Evolutionary conservation across 1,284 basidiomycete genomes (phyloP).

Genomic region (Porogramme epimiltina): DNA sequence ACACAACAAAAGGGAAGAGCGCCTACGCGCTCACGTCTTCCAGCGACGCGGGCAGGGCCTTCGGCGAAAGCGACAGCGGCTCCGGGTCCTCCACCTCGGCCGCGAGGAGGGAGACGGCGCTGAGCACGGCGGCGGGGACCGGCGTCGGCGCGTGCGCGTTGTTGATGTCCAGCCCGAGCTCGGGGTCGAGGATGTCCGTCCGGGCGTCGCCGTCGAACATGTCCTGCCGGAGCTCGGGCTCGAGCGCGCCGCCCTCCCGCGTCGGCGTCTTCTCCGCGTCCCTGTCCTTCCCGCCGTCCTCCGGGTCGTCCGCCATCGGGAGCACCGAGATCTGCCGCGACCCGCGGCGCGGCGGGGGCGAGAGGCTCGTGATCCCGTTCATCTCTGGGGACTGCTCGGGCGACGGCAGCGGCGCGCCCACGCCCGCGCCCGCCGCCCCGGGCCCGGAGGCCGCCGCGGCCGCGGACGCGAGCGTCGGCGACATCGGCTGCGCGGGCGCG

Average conservation of each 20-base stretch:
- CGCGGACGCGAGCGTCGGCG: slow-evolving; percentile 18
- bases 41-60: slow-evolving; percentile 17
- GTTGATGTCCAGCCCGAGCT: slow-evolving; percentile 1
- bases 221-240: too few species aligned
- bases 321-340: slow-evolving; percentile 41
- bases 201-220: too few species aligned
- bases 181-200: too few species aligned
- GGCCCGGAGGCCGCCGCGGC: too few species aligned
- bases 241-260: too few species aligned
- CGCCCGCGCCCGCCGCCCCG: too few species aligned
- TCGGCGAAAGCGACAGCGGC: slow-evolving; percentile 20
- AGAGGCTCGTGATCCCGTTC: slow-evolving; percentile 53
- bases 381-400: slow-evolving; percentile 37
- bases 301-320: slow-evolving; percentile 22
- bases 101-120: too few species aligned
- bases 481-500: background rate
- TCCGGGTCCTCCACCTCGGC: slow-evolving; percentile 11
- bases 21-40: slow-evolving; percentile 10
- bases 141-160: too few species aligned
- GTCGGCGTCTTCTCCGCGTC: slow-evolving; percentile 5
- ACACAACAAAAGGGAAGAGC: background rate
- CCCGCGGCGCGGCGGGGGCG: slow-evolving; percentile 60
- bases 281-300: slow-evolving; percentile 25
- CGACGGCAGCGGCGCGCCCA: slow-evolving; percentile 19
- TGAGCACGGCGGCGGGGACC: too few species aligned